Base-by-base conservation (phyloP, 371 early-diverging fungal species). In the Phascolomyces articulosus region DNA sequence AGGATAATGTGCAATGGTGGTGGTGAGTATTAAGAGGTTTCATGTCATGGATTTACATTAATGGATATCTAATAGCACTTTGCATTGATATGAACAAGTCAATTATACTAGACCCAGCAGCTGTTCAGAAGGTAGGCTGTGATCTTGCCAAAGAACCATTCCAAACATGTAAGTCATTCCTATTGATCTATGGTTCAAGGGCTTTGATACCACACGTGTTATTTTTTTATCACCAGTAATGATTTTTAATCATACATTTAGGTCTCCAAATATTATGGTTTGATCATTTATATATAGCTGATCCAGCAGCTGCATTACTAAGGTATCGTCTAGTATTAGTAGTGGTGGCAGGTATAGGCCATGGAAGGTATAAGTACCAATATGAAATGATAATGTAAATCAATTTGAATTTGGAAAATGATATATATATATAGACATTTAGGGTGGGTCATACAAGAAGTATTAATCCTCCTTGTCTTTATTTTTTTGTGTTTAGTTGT, bases 251-350 rank as follows among this genome's bases (percentile, higher is more conserved):
- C 55, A 55, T 2, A 26, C 38, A 23, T 62, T 62, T 4, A 62
- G 26, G 26, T 62, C 62, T 16, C 62, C 55, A 18, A 62, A 41
- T n/a, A 62, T 31, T 0, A 62, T 31, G 24, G 55, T 62, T 16
- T 26, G 6, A 8, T 58, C 59, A 23, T 58, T 28, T 11, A 58
- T 44, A 13, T 3, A 1, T 8, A 58, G 59, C 24, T 58, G 24
- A 27, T 21, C 23, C 24, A 58, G 41, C 18, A 58, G 26, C 3
- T 58, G 8, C 6, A 34, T 34, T 34, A 34, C 34, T 3, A 1
- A 1, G 15, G 4, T 15, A 4, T 18, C 11, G 24, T 40, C 3
- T 1, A 34, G 51, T 10, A 7, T 24, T 2, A 54, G 53, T 0
- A 28, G 24, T 26, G 62, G 62, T 27, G 62, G 28, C 15, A 54